phyloP scores from a whole-genome alignment of 768 basidiomycete species.

The Trametes cingulata region DNA sequence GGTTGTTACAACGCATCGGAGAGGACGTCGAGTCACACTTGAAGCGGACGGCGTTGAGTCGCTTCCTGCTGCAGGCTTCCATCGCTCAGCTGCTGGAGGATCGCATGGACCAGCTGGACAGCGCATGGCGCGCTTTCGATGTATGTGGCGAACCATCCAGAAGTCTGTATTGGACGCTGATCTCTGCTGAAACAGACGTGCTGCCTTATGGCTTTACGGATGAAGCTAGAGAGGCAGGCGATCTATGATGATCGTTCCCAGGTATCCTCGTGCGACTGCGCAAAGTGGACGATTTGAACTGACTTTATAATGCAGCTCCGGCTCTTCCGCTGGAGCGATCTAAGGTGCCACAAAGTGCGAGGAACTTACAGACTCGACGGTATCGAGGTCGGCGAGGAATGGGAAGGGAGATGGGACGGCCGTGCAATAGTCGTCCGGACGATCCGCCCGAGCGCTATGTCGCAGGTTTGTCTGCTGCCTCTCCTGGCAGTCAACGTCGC shows the following conservation, averaged over 20 bases:
- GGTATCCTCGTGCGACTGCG: not conserved
- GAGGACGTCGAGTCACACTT: not conserved
- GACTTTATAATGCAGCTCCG: not conserved
- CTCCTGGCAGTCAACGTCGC: no score
- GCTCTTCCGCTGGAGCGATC: conserved; percentile 11
- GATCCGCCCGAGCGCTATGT: not conserved
- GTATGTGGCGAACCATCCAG: not conserved
- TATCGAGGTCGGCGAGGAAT: conserved; percentile 3
- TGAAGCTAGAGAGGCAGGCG: conserved; percentile 8
- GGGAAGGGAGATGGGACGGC: conserved; percentile 12
- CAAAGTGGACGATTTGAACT: not conserved
- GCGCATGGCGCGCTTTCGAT: conserved; percentile 12
- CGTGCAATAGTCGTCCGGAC: conserved; percentile 11
- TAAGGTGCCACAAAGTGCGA: not conserved
- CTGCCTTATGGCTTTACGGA: conserved; percentile 10
- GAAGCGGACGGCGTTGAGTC: not conserved
- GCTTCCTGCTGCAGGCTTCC: conserved; percentile 8
- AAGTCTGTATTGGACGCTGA: not conserved
- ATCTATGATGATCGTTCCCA: conserved; percentile 12
- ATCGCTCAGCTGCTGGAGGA: conserved; percentile 8
- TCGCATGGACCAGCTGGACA: conserved; percentile 4
- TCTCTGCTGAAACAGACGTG: not conserved
- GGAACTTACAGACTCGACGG: not conserved
- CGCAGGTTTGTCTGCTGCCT: not conserved
- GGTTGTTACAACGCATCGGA: not conserved